phyloP scores from a whole-genome alignment of 805 yeast species.

The Lachancea kluyveri region DNA sequence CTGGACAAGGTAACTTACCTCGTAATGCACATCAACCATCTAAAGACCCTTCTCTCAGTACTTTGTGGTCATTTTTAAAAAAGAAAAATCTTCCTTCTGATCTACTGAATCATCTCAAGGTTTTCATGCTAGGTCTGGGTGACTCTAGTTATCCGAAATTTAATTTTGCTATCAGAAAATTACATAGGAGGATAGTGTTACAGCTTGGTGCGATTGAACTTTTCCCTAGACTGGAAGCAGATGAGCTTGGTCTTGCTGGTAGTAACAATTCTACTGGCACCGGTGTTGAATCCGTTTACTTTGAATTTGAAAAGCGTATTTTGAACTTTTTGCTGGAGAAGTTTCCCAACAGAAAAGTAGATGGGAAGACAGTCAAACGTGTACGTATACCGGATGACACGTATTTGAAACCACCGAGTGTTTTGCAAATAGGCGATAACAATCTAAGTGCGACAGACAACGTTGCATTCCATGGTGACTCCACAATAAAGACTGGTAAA shows the following conservation, averaged over 20 bases:
- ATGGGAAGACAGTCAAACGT: constrained; percentile 17
- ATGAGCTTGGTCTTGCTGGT: constrained; percentile 76
- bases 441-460: constrained; percentile 1
- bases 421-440: too few relatives aligned
- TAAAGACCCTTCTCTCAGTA: constrained; percentile 12
- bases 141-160: constrained; percentile 87
- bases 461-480: constrained; percentile 16
- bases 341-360: constrained; percentile 32
- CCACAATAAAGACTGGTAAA: constrained; percentile 33
- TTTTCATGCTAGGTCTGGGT: constrained; percentile 85
- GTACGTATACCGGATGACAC: constrained; percentile 18
- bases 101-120: constrained; percentile 51
- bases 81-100: constrained; percentile 57
- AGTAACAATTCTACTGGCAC: constrained; percentile 29
- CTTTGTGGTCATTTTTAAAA: constrained; percentile 68
- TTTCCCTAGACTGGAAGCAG: constrained; percentile 77
- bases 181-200: constrained; percentile 61
- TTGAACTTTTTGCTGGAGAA: constrained; percentile 30
- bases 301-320: constrained; percentile 61
- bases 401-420: constrained; percentile 25
- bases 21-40: constrained; percentile 50
- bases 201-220: constrained; percentile 81
- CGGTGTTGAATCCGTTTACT: constrained; percentile 63
- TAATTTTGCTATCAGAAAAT: constrained; percentile 80
- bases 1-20: constrained; percentile 95